Percentiles rank a stretch among this genome's conserved stretches.
Evolutionary conservation across 2,329 filamentous ascomycete genomes (phyloP).

Genomic region (Claviceps citrina): DNA sequence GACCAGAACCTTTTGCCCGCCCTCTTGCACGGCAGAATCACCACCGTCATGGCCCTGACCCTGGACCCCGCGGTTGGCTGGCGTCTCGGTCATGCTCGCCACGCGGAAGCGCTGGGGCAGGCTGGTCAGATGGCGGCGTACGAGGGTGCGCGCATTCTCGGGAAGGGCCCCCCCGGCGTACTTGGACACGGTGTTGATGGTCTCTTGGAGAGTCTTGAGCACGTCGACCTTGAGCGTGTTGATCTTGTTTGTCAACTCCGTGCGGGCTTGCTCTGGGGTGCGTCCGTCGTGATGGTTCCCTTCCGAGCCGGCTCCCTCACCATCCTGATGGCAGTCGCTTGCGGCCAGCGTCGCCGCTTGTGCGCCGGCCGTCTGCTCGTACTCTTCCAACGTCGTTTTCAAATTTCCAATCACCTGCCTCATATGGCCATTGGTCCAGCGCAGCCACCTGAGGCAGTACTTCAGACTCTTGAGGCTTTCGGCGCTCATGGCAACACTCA

Average conservation of each 20-base stretch:
- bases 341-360: slow-evolving; percentile 7
- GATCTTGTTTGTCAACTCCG: slow-evolving; percentile 45
- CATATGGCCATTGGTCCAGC: slow-evolving; percentile 69
- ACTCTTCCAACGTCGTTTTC: slow-evolving; percentile 64
- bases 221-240: slow-evolving; percentile 53
- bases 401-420: slow-evolving; percentile 59
- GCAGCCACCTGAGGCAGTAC: slow-evolving; percentile 67
- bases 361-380: slow-evolving; percentile 35
- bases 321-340: background rate
- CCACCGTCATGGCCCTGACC: no score
- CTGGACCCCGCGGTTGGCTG: slow-evolving; percentile 15
- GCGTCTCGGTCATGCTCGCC: slow-evolving; percentile 36
- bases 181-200: slow-evolving; percentile 71
- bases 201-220: slow-evolving; percentile 63
- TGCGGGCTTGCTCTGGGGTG: slow-evolving; percentile 16
- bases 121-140: slow-evolving; percentile 69
- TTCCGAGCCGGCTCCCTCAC: background rate
- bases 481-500: slow-evolving; percentile 82
- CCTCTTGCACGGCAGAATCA: slow-evolving; percentile 28
- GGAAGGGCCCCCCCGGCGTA: slow-evolving; percentile 86
- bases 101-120: slow-evolving; percentile 70
- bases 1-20: slow-evolving; percentile 64
- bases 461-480: slow-evolving; percentile 72
- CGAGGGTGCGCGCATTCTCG: slow-evolving; percentile 70
- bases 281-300: slow-evolving; percentile 6